Evolutionary conservation across 2,329 filamentous ascomycete genomes (phyloP).

Genomic region (Fusarium duplospermum): DNA sequence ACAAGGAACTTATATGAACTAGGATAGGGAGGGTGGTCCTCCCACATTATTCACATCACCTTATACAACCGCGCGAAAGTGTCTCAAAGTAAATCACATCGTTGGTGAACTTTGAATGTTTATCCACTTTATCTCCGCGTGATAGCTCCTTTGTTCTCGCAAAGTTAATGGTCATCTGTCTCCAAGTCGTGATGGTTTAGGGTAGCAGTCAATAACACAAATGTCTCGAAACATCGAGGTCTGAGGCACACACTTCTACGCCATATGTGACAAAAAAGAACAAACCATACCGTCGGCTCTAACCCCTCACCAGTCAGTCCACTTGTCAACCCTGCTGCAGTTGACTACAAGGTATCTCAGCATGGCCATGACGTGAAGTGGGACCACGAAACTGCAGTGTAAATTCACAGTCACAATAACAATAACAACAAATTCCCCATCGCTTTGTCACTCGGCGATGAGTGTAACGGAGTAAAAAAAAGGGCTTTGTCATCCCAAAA

Average conservation of each 20-base stretch:
- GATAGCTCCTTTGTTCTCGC: slow-evolving; percentile 1
- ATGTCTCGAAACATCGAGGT: slow-evolving; percentile 19
- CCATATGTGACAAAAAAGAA: not conserved
- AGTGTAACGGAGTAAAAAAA: not conserved
- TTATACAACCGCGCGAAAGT: not conserved
- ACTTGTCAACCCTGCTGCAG: not conserved
- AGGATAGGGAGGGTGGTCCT: slow-evolving; percentile 3
- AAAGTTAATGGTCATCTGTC: slow-evolving; percentile 14
- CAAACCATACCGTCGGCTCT: not conserved
- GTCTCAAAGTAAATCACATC: not conserved
- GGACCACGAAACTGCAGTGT: slow-evolving; percentile 20
- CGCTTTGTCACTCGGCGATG: slow-evolving; percentile 11
- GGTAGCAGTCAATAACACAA: slow-evolving; percentile 19
- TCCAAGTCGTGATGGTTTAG: not conserved
- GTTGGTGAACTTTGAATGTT: not conserved
- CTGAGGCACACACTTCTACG: not conserved
- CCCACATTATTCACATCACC: slow-evolving; percentile 3
- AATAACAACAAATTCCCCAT: not conserved
- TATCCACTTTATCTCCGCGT: slow-evolving; percentile 14
- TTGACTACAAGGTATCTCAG: not conserved
- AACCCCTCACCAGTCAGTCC: not conserved
- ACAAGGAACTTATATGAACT: not conserved
- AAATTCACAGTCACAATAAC: slow-evolving; percentile 11
- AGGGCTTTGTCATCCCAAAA: slow-evolving; percentile 17
- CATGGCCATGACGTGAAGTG: slow-evolving; percentile 24